A percentile compares a stretch with the other conserved stretches of the same genome.
These are phyloP conservation scores for Berkeleyomyces rouxiae DNA, from an alignment of 2,329 filamentous ascomycete species.

Conservation along the genomic window DNA sequence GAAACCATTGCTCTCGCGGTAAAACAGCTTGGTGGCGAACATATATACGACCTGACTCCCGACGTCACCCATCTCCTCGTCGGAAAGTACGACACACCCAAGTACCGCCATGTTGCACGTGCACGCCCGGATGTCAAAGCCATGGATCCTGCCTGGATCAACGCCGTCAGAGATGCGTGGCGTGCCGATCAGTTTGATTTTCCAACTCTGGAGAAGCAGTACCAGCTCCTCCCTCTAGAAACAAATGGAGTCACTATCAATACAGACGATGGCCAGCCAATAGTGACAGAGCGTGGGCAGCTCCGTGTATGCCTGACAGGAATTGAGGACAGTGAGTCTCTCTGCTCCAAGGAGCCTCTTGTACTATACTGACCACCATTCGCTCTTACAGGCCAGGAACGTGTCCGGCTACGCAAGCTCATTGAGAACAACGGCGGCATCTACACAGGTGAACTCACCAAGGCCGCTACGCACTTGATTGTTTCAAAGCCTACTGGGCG, in stretches of 20 bases:
- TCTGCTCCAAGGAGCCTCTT: background rate
- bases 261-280: conserved; percentile 17
- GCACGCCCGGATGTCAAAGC: conserved; percentile 74
- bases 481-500: conserved; percentile 63
- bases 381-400: conserved; percentile 36
- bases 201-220: conserved; percentile 45
- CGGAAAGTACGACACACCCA: conserved; percentile 74
- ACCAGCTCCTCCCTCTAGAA: conserved; percentile 48
- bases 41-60: conserved; percentile 85
- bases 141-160: conserved; percentile 69
- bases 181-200: conserved; percentile 68
- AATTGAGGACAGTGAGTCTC: conserved; percentile 32
- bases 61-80: conserved; percentile 92
- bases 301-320: conserved; percentile 40
- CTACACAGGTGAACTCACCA: conserved; percentile 78
- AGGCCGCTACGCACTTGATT: conserved; percentile 73
- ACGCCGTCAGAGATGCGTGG: conserved; percentile 66
- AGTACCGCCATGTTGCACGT: conserved; percentile 89
- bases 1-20: conserved; percentile 46
- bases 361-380: background rate
- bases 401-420: conserved; percentile 52
- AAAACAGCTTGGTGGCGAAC: conserved; percentile 65
- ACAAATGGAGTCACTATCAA: conserved; percentile 28
- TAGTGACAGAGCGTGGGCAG: conserved; percentile 21
- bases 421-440: conserved; percentile 57